Conservation (phyloP, 345 rosid genomes). For the Salix koriyanagi region DNA sequence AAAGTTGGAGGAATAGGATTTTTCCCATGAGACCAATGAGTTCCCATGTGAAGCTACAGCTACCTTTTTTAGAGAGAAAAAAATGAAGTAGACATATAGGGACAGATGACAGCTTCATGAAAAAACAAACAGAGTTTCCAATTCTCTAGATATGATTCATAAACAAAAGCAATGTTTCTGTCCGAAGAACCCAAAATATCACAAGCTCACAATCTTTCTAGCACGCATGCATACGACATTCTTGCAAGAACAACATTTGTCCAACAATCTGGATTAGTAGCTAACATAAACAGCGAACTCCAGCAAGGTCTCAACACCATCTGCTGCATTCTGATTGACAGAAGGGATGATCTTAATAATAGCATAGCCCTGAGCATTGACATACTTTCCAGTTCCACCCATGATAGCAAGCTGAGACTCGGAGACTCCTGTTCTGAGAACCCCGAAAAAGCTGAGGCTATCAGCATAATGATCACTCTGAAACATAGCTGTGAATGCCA, state of each 20-base stretch:
- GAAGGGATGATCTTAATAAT: slow-evolving; percentile 58
- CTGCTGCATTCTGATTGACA: slow-evolving; percentile 49
- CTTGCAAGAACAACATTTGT: background rate
- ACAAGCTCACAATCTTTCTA: background rate
- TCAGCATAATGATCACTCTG: slow-evolving; percentile 59
- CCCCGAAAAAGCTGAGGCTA: slow-evolving; percentile 78
- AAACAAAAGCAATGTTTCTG: background rate
- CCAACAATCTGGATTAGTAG: slow-evolving; percentile 18
- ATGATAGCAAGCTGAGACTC: slow-evolving; percentile 78
- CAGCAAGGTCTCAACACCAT: slow-evolving; percentile 66
- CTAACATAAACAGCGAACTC: slow-evolving; percentile 54
- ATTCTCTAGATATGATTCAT: background rate
- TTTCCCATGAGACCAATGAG: background rate
- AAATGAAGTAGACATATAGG: background rate
- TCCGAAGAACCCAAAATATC: background rate
- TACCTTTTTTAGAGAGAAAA: background rate
- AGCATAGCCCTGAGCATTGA: slow-evolving; percentile 69
- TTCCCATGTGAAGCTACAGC: background rate
- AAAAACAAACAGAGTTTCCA: background rate
- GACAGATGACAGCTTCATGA: background rate
- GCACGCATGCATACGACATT: background rate
- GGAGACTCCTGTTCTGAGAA: slow-evolving; percentile 57
- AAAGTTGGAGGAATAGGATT: background rate
- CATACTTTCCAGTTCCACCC: slow-evolving; percentile 89
- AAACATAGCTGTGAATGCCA: slow-evolving; percentile 83